Percentiles rank a stretch among this genome's conserved stretches.
Evolutionary conservation across 2,329 filamentous ascomycete genomes (phyloP).

Genomic region (Madurella fahalii): DNA sequence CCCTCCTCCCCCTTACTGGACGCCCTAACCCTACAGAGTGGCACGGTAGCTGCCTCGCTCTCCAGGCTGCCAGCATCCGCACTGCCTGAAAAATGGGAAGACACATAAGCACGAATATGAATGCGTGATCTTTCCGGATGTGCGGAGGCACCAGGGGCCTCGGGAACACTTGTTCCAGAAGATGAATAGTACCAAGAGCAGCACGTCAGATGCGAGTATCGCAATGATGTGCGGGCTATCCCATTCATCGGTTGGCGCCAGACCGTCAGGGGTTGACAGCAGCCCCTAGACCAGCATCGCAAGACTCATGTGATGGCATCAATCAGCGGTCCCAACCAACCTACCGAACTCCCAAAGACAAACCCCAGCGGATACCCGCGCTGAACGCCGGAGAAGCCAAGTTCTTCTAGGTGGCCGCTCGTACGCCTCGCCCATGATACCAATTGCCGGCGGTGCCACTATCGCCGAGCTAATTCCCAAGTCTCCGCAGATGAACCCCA

Average conservation of each 20-base stretch:
- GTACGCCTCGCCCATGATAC: conserved; percentile 61
- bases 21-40: no score
- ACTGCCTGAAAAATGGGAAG: no score
- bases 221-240: conserved; percentile 57
- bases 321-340: conserved; percentile 62
- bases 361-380: conserved; percentile 40
- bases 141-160: conserved; percentile 50
- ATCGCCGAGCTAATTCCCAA: conserved; percentile 62
- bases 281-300: no score
- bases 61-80: no score
- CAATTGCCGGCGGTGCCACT: conserved; percentile 60
- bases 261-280: conserved; percentile 32
- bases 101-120: conserved; percentile 54
- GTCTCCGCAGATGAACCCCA: conserved; percentile 60
- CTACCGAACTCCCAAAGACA: conserved; percentile 49
- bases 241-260: conserved; percentile 60
- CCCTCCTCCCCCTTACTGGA: no score
- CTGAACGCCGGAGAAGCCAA: conserved; percentile 59
- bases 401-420: conserved; percentile 60
- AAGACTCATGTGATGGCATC: conserved; percentile 52
- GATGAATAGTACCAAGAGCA: conserved; percentile 53
- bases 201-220: conserved; percentile 55
- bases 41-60: no score
- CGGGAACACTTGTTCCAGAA: conserved; percentile 54
- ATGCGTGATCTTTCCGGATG: conserved; percentile 60